Conservation (phyloP, 306 rosid species). For the Cicer cuneatum region DNA sequence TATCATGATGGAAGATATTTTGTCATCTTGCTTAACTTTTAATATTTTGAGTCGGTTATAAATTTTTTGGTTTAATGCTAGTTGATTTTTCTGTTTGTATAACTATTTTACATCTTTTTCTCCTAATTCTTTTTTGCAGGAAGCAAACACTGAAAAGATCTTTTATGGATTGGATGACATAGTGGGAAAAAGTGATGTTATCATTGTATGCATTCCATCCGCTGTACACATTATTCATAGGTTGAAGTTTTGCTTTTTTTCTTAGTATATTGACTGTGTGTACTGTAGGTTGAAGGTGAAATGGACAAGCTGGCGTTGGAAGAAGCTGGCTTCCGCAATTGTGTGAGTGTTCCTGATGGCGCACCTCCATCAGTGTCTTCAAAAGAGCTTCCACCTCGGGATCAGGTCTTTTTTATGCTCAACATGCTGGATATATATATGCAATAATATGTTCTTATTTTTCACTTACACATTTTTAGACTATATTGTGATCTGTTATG, state of each 20-base stretch:
- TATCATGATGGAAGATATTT: constrained; percentile 7
- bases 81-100: constrained; percentile 4
- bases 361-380: constrained; percentile 79
- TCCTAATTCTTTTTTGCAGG: constrained; percentile 64
- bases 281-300: constrained; percentile 93
- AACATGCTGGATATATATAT: constrained; percentile 11
- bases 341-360: constrained; percentile 98
- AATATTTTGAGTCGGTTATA: background rate
- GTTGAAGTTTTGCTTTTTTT: constrained; percentile 28
- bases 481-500: constrained; percentile 24
- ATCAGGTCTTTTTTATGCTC: constrained; percentile 63
- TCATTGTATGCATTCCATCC: constrained; percentile 68
- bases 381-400: constrained; percentile 70
- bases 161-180: constrained; percentile 93
- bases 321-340: constrained; percentile 93
- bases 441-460: constrained; percentile 1
- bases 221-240: constrained; percentile 7
- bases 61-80: constrained; percentile 17
- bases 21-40: constrained; percentile 1
- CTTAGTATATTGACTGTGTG: constrained; percentile 30
- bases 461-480: constrained; percentile 18
- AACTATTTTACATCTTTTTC: constrained; percentile 2
- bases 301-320: constrained; percentile 98
- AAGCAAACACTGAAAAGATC: constrained; percentile 81
- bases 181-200: constrained; percentile 71